phyloP scores from a whole-genome alignment of 2,329 filamentous ascomycete species.

The Colletotrichum kahawae region DNA sequence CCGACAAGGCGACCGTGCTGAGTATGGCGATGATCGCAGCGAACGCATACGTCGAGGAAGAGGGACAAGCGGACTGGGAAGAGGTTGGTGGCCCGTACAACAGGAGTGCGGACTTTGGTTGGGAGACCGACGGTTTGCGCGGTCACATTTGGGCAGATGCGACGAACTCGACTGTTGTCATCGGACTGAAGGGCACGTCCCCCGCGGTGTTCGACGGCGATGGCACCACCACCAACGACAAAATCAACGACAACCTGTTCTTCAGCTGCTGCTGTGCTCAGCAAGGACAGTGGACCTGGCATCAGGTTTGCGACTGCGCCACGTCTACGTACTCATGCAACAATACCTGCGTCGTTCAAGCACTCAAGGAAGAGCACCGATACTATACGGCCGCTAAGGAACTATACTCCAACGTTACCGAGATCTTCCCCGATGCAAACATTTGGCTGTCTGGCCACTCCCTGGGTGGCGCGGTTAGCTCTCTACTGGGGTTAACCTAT shows the following conservation, averaged over 20 bases:
- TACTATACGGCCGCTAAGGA: slow-evolving; percentile 92
- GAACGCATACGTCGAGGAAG: slow-evolving; percentile 83
- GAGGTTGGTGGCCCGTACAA: slow-evolving; percentile 83
- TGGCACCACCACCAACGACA: slow-evolving; percentile 96
- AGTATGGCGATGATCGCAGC: slow-evolving; percentile 87
- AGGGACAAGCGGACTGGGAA: slow-evolving; percentile 79
- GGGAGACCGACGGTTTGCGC: slow-evolving; percentile 86
- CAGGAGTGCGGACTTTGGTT: slow-evolving; percentile 87
- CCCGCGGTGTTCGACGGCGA: slow-evolving; percentile 95
- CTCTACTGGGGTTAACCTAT: slow-evolving; percentile 89
- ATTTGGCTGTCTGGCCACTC: slow-evolving; percentile 94
- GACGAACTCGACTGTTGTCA: slow-evolving; percentile 84
- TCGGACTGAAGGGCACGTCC: slow-evolving; percentile 90
- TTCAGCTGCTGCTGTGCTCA: slow-evolving; percentile 98
- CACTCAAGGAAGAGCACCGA: slow-evolving; percentile 80
- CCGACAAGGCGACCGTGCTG: slow-evolving; percentile 83
- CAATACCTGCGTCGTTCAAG: slow-evolving; percentile 81
- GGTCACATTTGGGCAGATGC: slow-evolving; percentile 93
- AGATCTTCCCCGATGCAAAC: slow-evolving; percentile 81
- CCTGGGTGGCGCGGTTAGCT: slow-evolving; percentile 85
- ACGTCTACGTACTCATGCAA: slow-evolving; percentile 89
- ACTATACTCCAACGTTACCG: slow-evolving; percentile 90
- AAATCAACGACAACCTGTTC: slow-evolving; percentile 96
- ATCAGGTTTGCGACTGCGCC: slow-evolving; percentile 92
- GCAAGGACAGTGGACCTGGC: slow-evolving; percentile 88